Conservation (phyloP, 495 filamentous ascomycete genomes). For the Bacidia rubella region DNA sequence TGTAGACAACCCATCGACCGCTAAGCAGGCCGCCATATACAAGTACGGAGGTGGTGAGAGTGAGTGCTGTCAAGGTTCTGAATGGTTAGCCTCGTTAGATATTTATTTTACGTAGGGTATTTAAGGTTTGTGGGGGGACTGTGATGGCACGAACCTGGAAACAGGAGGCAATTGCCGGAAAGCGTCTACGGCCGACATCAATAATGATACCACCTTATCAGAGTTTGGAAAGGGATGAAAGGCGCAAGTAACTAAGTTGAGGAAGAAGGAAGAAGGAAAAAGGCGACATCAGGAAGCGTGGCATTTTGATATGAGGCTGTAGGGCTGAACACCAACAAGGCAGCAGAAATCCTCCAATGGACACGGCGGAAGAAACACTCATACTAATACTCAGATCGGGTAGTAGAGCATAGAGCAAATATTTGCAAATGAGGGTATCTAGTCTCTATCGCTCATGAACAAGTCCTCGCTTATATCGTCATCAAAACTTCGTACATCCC, state of each 20-base stretch:
- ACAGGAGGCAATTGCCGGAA: constrained; percentile 63
- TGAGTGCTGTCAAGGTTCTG: constrained; percentile 60
- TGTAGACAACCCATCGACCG: constrained; percentile 42
- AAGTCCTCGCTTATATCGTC: too few relatives aligned
- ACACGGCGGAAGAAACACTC: too few relatives aligned
- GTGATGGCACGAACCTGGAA: constrained; percentile 39
- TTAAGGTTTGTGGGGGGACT: not conserved
- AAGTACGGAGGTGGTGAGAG: constrained; percentile 48
- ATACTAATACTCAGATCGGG: too few relatives aligned
- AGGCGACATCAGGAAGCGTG: constrained; percentile 1
- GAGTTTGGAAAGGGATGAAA: not conserved
- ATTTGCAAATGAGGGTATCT: too few relatives aligned
- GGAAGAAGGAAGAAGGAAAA: too few relatives aligned
- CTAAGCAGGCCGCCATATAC: constrained; percentile 47
- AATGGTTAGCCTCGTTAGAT: constrained; percentile 28
- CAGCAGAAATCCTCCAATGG: not conserved
- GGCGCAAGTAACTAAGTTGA: too few relatives aligned
- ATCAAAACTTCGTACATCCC: too few relatives aligned
- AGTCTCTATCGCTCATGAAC: too few relatives aligned
- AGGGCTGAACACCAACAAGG: not conserved
- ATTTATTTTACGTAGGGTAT: constrained; percentile 3
- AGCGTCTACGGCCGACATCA: constrained; percentile 35
- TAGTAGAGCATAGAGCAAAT: too few relatives aligned
- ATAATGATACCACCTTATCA: not conserved
- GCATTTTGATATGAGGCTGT: not conserved